These are phyloP conservation scores for Gnomoniopsis smithogilvyi DNA, from an alignment of 2,329 filamentous ascomycete genomes.

Conservation along the genomic window DNA sequence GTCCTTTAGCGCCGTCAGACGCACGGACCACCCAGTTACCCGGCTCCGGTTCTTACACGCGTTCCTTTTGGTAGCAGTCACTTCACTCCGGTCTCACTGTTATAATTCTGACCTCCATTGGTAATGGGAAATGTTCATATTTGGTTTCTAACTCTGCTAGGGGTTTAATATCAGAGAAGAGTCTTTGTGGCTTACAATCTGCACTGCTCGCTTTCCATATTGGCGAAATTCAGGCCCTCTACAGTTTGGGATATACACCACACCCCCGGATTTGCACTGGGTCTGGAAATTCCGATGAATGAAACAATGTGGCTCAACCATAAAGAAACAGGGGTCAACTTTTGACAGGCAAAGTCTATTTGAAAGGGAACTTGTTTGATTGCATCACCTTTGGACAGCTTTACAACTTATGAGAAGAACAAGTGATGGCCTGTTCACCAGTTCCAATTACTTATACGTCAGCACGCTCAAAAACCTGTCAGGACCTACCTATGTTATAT, in stretches of 20 bases:
- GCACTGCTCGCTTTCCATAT: too few relatives aligned
- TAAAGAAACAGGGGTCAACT: neutral
- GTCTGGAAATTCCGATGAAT: neutral
- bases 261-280: neutral
- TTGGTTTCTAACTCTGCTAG: too few relatives aligned
- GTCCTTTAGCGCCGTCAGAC: neutral
- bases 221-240: too few relatives aligned
- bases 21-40: neutral
- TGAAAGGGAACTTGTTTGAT: neutral
- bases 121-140: too few relatives aligned
- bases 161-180: too few relatives aligned
- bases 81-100: neutral
- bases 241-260: too few relatives aligned
- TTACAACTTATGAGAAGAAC: neutral
- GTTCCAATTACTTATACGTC: neutral
- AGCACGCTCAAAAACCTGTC: too few relatives aligned
- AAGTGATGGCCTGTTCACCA: neutral
- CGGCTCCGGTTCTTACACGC: neutral
- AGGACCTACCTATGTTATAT: too few relatives aligned
- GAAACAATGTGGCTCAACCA: neutral
- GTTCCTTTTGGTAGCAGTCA: neutral
- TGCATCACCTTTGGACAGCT: neutral
- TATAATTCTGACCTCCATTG: too few relatives aligned
- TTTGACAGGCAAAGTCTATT: neutral
- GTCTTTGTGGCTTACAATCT: too few relatives aligned